Conservation (phyloP, 371 early-diverging fungal species). For the Apophysomyces trapeziformis region DNA sequence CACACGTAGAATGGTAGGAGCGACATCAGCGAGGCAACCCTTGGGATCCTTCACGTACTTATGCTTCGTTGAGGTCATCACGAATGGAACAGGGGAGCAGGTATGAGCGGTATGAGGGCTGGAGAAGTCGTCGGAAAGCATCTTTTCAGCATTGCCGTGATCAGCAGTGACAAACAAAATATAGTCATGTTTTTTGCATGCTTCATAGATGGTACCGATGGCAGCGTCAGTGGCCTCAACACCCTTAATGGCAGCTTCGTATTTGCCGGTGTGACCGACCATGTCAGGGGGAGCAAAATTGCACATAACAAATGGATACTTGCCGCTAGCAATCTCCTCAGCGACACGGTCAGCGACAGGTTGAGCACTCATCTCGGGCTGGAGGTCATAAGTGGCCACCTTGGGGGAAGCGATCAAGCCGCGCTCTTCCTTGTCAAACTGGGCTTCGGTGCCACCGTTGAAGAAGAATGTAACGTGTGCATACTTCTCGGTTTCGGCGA, state of each 20-base stretch:
- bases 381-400: constrained; percentile 97
- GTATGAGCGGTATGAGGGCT: constrained; percentile 98
- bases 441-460: constrained; percentile 97
- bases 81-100: constrained; percentile 91
- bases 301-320: constrained; percentile 97
- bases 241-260: constrained; percentile 93
- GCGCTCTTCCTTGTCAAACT: constrained; percentile 89
- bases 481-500: constrained; percentile 99
- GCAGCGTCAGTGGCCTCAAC: constrained; percentile 94
- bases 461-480: constrained; percentile 99
- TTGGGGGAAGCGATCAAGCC: constrained; percentile 91
- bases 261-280: constrained; percentile 99
- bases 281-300: constrained; percentile 99
- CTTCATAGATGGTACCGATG: constrained; percentile 93
- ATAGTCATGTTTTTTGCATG: constrained; percentile 90
- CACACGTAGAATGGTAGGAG: constrained; percentile 95
- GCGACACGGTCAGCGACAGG: constrained; percentile 93
- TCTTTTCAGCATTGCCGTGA: constrained; percentile 99
- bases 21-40: constrained; percentile 96
- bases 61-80: constrained; percentile 74
- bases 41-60: constrained; percentile 56
- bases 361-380: constrained; percentile 95
- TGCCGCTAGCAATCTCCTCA: constrained; percentile 72
- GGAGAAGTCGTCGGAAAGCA: constrained; percentile 86
- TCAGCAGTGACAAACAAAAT: constrained; percentile 98